Evolutionary conservation across 169 alveolate species (phyloP).

Genomic region (Plasmodium falciparum): DNA sequence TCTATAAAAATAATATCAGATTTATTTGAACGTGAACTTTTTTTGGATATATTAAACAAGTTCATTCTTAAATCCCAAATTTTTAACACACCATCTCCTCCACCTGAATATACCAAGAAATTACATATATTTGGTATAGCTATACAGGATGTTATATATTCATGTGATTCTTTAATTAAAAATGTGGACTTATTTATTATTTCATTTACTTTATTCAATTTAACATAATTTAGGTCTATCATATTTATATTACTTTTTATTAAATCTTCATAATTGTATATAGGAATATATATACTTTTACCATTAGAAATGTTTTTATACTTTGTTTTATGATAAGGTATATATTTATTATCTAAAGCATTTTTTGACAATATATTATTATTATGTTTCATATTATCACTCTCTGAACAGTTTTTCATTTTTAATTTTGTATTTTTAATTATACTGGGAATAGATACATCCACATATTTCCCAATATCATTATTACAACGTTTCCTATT

Average conservation of each 20-base stretch:
- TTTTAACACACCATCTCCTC: constrained; percentile 85
- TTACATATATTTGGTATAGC: constrained; percentile 70
- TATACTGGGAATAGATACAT: constrained; percentile 52
- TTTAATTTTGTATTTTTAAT: constrained; percentile 14
- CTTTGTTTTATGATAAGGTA: constrained; percentile 46
- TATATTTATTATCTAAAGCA: constrained; percentile 23
- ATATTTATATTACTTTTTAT: constrained; percentile 53
- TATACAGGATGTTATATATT: constrained; percentile 44
- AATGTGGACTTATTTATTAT: constrained; percentile 34
- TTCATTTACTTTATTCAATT: constrained; percentile 41
- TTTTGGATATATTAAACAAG: constrained; percentile 18
- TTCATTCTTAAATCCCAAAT: constrained; percentile 85
- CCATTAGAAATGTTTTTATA: constrained; percentile 34
- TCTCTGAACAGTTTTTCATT: constrained; percentile 8
- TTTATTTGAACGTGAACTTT: background rate
- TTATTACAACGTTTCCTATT: constrained; percentile 33
- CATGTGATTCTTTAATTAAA: constrained; percentile 64
- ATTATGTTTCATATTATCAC: background rate
- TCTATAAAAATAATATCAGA: constrained; percentile 18
- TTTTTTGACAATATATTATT: background rate
- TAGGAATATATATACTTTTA: constrained; percentile 44
- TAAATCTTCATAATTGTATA: constrained; percentile 57
- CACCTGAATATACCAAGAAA: constrained; percentile 79
- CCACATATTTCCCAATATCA: constrained; percentile 43
- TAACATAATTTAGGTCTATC: constrained; percentile 47